Conservation (phyloP, 371 early-diverging fungal species). For the Mortierella sp. region DNA sequence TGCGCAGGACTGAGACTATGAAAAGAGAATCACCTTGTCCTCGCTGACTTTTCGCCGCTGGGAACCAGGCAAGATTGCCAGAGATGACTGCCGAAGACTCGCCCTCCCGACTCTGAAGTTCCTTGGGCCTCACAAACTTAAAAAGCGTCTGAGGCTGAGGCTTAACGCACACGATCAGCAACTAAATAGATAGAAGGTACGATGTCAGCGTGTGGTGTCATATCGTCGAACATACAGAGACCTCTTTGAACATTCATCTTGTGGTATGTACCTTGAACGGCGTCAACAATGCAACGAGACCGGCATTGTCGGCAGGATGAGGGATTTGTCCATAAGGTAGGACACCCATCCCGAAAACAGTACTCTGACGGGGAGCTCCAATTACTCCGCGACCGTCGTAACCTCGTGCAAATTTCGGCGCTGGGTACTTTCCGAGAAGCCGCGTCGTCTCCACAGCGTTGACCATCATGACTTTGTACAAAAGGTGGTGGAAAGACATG, state of each 20-base stretch:
- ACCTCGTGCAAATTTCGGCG: constrained; percentile 49
- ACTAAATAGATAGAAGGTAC: constrained; percentile 43
- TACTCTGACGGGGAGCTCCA: constrained; percentile 62
- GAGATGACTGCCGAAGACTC: constrained; percentile 60
- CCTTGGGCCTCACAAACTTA: constrained; percentile 72
- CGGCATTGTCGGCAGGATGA: constrained; percentile 75
- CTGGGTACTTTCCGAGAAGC: constrained; percentile 76
- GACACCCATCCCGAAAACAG: constrained; percentile 79
- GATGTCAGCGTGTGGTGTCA: not conserved
- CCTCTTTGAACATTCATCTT: too few species aligned
- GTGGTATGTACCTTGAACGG: constrained; percentile 73
- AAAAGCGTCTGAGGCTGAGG: constrained; percentile 80
- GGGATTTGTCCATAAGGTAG: constrained; percentile 73
- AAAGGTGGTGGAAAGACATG: constrained; percentile 80
- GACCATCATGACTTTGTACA: constrained; percentile 78
- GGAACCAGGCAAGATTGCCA: constrained; percentile 76
- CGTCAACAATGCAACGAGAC: constrained; percentile 80
- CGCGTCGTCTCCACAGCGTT: constrained; percentile 77
- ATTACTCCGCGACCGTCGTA: constrained; percentile 28
- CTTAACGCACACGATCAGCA: constrained; percentile 81
- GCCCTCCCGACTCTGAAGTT: constrained; percentile 39
- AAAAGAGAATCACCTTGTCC: constrained; percentile 26
- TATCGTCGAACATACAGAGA: not conserved
- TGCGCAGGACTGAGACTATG: too few species aligned
- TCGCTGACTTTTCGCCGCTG: constrained; percentile 62